Evolutionary conservation across 768 basidiomycete genomes (phyloP).

Genomic region (Heimioporus sp.): DNA sequence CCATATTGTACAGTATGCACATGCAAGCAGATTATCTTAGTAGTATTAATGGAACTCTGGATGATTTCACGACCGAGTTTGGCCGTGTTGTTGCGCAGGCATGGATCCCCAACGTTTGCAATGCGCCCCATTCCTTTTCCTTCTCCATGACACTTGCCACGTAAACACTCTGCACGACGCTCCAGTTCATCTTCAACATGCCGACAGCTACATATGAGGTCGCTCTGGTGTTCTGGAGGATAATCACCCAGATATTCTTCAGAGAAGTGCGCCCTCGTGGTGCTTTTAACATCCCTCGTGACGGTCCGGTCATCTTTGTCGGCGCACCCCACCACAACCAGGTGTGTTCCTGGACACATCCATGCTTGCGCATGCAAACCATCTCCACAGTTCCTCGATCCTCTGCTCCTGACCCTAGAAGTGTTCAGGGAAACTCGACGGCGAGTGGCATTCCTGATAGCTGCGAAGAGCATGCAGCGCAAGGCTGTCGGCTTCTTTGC

Average conservation of each 20-base stretch:
- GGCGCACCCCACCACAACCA: conserved; percentile 93
- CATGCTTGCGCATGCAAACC: conserved; percentile 12
- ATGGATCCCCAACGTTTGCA: background rate
- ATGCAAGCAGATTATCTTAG: conserved; percentile 21
- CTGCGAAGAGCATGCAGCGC: conserved; percentile 84
- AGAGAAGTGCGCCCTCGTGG: conserved; percentile 92
- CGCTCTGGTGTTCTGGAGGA: conserved; percentile 81
- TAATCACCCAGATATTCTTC: conserved; percentile 92
- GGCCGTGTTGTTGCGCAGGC: conserved; percentile 23
- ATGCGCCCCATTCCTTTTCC: background rate
- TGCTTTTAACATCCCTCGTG: conserved; percentile 88
- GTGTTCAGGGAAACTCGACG: conserved; percentile 82
- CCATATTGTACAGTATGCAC: conserved; percentile 31
- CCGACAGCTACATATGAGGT: conserved; percentile 55
- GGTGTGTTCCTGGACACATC: conserved; percentile 38
- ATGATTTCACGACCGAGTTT: conserved; percentile 14
- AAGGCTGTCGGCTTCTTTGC: conserved; percentile 79
- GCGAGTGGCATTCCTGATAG: conserved; percentile 82
- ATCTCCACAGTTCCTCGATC: conserved; percentile 79
- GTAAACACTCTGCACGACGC: conserved; percentile 5
- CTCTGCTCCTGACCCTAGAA: conserved; percentile 79
- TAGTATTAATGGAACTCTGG: conserved; percentile 12
- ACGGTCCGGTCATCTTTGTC: conserved; percentile 91
- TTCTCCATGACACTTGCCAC: conserved; percentile 10
- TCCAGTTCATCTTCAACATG: conserved; percentile 12